These are phyloP conservation scores for Piper longum DNA, from an alignment of 164 flowering plant genomes.

Conservation along the genomic window DNA sequence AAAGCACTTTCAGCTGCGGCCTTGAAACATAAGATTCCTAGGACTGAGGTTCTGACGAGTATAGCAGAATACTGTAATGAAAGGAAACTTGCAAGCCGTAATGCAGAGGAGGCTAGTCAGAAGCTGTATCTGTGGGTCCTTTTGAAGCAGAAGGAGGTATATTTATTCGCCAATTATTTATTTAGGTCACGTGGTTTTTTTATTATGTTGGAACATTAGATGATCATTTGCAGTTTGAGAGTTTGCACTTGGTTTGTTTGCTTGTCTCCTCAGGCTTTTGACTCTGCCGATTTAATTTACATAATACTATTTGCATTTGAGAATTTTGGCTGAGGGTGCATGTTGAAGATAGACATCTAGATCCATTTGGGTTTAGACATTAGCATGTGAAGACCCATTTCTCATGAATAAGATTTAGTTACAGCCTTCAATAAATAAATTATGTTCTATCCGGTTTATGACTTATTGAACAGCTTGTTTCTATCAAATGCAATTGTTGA, in stretches of 20 bases:
- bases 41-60: conserved; percentile 31
- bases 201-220: background rate
- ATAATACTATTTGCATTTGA: too few species aligned
- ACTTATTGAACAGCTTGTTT: background rate
- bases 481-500: background rate
- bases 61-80: conserved; percentile 68
- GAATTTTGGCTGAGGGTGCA: too few species aligned
- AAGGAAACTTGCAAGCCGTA: conserved; percentile 51
- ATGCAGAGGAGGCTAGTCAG: conserved; percentile 61
- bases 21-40: conserved; percentile 37
- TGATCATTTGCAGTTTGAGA: too few species aligned
- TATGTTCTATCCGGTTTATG: too few species aligned
- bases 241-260: too few species aligned
- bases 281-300: too few species aligned
- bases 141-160: conserved; percentile 67
- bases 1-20: conserved; percentile 54
- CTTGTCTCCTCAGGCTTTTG: too few species aligned
- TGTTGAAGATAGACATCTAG: too few species aligned
- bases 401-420: too few species aligned
- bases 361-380: too few species aligned
- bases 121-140: conserved; percentile 73
- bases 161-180: background rate
- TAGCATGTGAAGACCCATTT: too few species aligned
- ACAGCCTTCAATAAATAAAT: too few species aligned
- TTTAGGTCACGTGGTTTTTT: background rate